These are phyloP conservation scores for Colletotrichum limetticola DNA, from an alignment of 2,329 filamentous ascomycete genomes.

Conservation along the genomic window DNA sequence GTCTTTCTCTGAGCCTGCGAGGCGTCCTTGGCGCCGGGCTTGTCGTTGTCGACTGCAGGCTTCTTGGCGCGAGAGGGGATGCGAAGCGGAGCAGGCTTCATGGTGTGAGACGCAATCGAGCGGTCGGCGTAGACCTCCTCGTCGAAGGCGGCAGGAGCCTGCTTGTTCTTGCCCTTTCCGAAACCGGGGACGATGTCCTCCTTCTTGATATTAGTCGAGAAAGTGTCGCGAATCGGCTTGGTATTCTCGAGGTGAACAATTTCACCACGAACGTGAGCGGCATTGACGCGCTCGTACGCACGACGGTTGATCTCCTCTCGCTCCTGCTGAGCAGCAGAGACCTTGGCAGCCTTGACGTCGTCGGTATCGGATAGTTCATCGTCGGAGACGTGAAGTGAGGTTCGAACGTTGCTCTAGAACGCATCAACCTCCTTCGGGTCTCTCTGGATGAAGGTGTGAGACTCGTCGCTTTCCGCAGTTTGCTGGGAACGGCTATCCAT, in stretches of 20 bases:
- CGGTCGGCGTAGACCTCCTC: constrained; percentile 27
- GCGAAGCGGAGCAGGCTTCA: constrained; percentile 33
- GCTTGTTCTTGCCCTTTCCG: not conserved
- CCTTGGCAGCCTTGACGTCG: not conserved
- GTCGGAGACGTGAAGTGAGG: constrained; percentile 43
- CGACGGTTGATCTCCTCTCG: constrained; percentile 4
- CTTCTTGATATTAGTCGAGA: constrained; percentile 18
- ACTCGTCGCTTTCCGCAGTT: not conserved
- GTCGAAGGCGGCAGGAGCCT: not conserved
- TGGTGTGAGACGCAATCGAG: constrained; percentile 33
- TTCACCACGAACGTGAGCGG: constrained; percentile 7
- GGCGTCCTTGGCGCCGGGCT: not conserved
- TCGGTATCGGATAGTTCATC: constrained; percentile 39
- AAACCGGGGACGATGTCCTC: constrained; percentile 15
- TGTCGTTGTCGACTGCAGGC: not conserved
- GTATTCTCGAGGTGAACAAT: constrained; percentile 15
- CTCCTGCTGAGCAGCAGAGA: not conserved
- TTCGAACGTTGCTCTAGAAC: constrained; percentile 46
- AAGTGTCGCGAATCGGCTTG: constrained; percentile 10
- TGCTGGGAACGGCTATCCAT: not conserved
- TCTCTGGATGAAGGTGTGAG: constrained; percentile 18
- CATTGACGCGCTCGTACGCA: constrained; percentile 20
- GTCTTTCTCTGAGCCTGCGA: not conserved
- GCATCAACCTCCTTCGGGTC: constrained; percentile 40
- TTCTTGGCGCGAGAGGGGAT: constrained; percentile 24